These are phyloP conservation scores for Citrus maxima DNA, from an alignment of 345 rosid species.

Conservation along the genomic window DNA sequence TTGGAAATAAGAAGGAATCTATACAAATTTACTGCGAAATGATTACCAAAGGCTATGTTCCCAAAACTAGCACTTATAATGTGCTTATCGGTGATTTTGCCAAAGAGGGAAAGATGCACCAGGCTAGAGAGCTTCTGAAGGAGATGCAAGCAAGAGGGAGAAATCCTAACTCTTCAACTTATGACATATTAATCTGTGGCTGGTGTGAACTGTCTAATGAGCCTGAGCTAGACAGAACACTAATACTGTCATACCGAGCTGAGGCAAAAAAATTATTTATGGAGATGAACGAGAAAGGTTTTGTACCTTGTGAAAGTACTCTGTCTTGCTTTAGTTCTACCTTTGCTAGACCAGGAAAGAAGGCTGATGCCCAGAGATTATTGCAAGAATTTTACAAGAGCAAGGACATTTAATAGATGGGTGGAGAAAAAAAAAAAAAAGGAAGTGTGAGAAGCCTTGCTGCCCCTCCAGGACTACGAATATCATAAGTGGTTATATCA, in stretches of 20 bases:
- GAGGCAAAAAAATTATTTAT: conserved; percentile 57
- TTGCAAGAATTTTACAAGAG: conserved; percentile 50
- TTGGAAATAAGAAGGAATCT: conserved; percentile 64
- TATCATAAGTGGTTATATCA: neutral
- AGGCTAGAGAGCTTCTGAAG: conserved; percentile 69
- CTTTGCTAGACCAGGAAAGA: conserved; percentile 62
- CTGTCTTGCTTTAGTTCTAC: conserved; percentile 54
- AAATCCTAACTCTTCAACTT: conserved; percentile 64
- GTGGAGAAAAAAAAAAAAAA: neutral
- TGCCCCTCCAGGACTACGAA: neutral
- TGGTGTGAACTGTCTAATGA: conserved; percentile 58
- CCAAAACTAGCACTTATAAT: conserved; percentile 71
- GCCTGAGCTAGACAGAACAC: conserved; percentile 45
- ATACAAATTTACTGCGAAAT: conserved; percentile 67
- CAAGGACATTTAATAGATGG: conserved; percentile 23
- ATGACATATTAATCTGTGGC: conserved; percentile 67
- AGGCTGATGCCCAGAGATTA: conserved; percentile 46
- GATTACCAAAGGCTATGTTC: conserved; percentile 72
- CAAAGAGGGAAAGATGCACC: conserved; percentile 66
- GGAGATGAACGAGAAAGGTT: conserved; percentile 72
- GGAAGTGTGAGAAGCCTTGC: neutral
- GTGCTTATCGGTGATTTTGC: conserved; percentile 64
- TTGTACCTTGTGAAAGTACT: conserved; percentile 57
- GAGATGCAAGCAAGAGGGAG: conserved; percentile 72
- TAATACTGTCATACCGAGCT: conserved; percentile 40